phyloP scores from a whole-genome alignment of 2,329 filamentous ascomycete species.

The Decorospora gaudefroyi region DNA sequence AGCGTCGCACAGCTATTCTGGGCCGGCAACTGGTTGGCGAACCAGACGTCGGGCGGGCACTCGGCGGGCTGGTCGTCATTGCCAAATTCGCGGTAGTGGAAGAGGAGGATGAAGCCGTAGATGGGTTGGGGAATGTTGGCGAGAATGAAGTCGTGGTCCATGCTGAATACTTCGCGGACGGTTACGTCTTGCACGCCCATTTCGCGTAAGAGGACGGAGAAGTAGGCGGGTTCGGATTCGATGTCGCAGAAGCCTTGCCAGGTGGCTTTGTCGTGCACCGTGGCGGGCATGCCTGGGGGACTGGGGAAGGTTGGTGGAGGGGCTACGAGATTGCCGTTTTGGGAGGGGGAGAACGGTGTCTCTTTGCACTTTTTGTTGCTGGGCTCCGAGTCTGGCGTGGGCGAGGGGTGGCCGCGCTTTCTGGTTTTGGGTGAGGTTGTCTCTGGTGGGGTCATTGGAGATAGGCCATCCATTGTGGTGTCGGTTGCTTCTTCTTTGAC shows the following conservation, averaged over 20 bases:
- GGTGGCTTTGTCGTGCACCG: constrained; percentile 46
- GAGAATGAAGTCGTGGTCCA: constrained; percentile 58
- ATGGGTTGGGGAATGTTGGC: constrained; percentile 50
- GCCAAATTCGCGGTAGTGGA: constrained; percentile 65
- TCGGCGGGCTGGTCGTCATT: constrained; percentile 57
- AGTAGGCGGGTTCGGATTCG: constrained; percentile 85
- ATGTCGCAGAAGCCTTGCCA: constrained; percentile 82
- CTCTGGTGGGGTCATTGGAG: constrained; percentile 2
- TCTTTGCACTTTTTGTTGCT: constrained; percentile 27
- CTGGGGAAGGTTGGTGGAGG: constrained; percentile 22
- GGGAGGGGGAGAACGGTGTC: neutral
- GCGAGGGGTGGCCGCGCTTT: constrained; percentile 23
- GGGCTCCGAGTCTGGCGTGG: constrained; percentile 11
- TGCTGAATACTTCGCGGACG: constrained; percentile 73
- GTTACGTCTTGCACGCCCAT: constrained; percentile 75
- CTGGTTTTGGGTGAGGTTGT: constrained; percentile 12
- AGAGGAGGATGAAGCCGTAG: constrained; percentile 87
- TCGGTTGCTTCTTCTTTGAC: neutral
- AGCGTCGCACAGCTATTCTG: constrained; percentile 88
- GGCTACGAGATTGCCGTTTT: constrained; percentile 4
- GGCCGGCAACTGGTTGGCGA: constrained; percentile 77
- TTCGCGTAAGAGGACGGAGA: constrained; percentile 80
- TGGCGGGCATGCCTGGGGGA: constrained; percentile 41
- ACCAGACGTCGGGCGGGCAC: constrained; percentile 77
- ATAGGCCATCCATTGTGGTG: neutral